Base-by-base conservation (phyloP, 352 stramenopile species). In the Globisporangium ultimum region DNA sequence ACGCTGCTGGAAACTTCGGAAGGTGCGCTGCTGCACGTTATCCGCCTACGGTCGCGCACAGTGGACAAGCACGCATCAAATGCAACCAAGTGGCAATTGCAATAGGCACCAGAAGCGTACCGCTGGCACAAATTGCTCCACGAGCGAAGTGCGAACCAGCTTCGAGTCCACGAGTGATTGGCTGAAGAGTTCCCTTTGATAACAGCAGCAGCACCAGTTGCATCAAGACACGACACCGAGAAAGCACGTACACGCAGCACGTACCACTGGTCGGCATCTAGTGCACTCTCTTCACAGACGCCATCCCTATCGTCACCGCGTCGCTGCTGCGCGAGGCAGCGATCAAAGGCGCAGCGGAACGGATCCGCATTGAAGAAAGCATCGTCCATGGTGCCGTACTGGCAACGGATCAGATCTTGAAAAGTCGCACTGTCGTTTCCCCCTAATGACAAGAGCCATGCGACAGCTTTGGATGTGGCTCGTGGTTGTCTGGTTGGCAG, bases 341-440 rank as follows among this genome's bases (percentile, higher is more conserved):
- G 40, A 5, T 58, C 41, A 28, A 50, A 50, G 8, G 22, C 53
- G 42, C n/a, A 15, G n/a, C 53, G 53, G 53, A 43, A 58, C 18
- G 41, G 53, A 43, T 55, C 49, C 3, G 20, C 17, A 17, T 18
- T 36, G 28, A 8, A 10, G 0, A 36, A 36, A 10, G 28, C 32
- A 13, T 5, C 11, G 12, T 43, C n/a, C 22, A 34, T 15, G 20
- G 42, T 21, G 38, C 11, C 28, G 36, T 21, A 20, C 21, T 45
- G 28, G 28, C 28, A 36, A 36, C 28, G 28, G 28, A 5, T 36
- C 28, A 5, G 9, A 36, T 36, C 28, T 36, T 36, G 28, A 36
- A 36, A 36, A 36, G 28, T 10, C 28, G 8, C 28, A 36, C 28
- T 10, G 28, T 32, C 24, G 28, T 11, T 36, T 36, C 28, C 28